These are phyloP conservation scores for Epichloe gansuensis DNA, from an alignment of 2,329 filamentous ascomycete species.

Conservation along the genomic window DNA sequence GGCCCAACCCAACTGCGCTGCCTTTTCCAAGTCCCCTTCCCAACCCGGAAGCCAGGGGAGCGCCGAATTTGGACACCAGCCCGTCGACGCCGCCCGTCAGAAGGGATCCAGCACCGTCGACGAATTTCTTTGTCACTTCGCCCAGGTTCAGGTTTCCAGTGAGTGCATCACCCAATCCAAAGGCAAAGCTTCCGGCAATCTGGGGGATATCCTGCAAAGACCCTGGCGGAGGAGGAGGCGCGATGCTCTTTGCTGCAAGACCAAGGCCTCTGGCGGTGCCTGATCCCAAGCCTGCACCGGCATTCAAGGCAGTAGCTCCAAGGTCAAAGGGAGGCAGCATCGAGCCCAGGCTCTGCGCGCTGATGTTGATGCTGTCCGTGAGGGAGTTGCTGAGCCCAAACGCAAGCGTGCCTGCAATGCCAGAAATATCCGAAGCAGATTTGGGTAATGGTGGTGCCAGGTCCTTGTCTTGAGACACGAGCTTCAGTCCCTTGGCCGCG, in stretches of 20 bases:
- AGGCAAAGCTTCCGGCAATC: constrained; percentile 11
- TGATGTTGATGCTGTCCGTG: constrained; percentile 4
- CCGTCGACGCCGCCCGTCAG: background rate
- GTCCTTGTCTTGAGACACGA: background rate
- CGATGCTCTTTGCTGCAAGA: constrained; percentile 8
- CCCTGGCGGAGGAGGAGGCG: constrained; percentile 2
- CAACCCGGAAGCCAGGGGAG: constrained; percentile 15
- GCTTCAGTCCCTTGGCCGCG: constrained; percentile 3
- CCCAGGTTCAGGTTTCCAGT: constrained; percentile 10
- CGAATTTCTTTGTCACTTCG: constrained; percentile 1
- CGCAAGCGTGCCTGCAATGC: constrained; percentile 2
- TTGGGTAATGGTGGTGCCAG: background rate
- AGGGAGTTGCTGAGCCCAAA: constrained; percentile 4
- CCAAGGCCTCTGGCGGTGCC: constrained; percentile 9
- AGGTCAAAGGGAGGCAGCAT: constrained; percentile 6
- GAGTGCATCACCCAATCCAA: constrained; percentile 12
- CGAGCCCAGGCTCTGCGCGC: constrained; percentile 2
- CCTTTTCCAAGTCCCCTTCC: constrained; percentile 17
- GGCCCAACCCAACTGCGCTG: constrained; percentile 15
- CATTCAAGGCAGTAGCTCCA: constrained; percentile 7
- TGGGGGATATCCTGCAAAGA: constrained; percentile 7
- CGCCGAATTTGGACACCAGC: constrained; percentile 5
- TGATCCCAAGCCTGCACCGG: constrained; percentile 9
- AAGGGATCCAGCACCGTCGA: background rate
- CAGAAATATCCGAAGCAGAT: constrained; percentile 1